Evolutionary conservation across 805 yeast species (phyloP).

Genomic region (Pichia nanzhaoensis): DNA sequence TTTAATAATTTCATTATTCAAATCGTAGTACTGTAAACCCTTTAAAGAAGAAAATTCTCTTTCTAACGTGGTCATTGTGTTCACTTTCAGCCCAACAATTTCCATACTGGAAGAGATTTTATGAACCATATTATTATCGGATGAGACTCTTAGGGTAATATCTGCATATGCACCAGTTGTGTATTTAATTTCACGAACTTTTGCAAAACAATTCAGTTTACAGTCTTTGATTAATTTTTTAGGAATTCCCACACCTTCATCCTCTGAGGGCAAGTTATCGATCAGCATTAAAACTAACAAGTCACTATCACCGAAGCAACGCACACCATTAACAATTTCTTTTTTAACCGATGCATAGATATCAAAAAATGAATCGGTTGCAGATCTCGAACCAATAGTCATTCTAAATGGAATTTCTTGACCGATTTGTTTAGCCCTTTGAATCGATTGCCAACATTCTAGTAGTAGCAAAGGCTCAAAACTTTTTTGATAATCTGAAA

Average conservation of each 20-base stretch:
- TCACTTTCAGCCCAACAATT: slow-evolving; percentile 63
- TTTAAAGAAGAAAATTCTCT: slow-evolving; percentile 82
- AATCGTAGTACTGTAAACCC: slow-evolving; percentile 77
- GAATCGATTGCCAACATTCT: slow-evolving; percentile 92
- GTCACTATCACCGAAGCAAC: slow-evolving; percentile 64
- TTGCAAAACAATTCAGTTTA: slow-evolving; percentile 65
- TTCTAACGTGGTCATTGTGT: slow-evolving; percentile 87
- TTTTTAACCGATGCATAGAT: slow-evolving; percentile 68
- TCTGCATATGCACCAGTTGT: slow-evolving; percentile 64
- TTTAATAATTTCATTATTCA: slow-evolving; percentile 55
- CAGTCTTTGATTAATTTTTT: slow-evolving; percentile 14
- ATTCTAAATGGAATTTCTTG: slow-evolving; percentile 58
- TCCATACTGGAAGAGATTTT: slow-evolving; percentile 56
- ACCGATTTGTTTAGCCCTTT: slow-evolving; percentile 58
- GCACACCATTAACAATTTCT: slow-evolving; percentile 41
- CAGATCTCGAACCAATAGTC: slow-evolving; percentile 70
- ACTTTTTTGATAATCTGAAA: slow-evolving; percentile 57
- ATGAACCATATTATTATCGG: slow-evolving; percentile 41
- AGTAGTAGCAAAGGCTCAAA: slow-evolving; percentile 77
- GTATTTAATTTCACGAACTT: slow-evolving; percentile 64
- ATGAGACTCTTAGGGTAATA: slow-evolving; percentile 61
- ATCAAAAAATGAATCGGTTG: slow-evolving; percentile 83
- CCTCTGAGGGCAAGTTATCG: slow-evolving; percentile 31
- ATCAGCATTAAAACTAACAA: slow-evolving; percentile 57
- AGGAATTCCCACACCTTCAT: slow-evolving; percentile 19